These are phyloP conservation scores for Capsella bursapastoris DNA, from an alignment of 345 rosid genomes.

Conservation along the genomic window DNA sequence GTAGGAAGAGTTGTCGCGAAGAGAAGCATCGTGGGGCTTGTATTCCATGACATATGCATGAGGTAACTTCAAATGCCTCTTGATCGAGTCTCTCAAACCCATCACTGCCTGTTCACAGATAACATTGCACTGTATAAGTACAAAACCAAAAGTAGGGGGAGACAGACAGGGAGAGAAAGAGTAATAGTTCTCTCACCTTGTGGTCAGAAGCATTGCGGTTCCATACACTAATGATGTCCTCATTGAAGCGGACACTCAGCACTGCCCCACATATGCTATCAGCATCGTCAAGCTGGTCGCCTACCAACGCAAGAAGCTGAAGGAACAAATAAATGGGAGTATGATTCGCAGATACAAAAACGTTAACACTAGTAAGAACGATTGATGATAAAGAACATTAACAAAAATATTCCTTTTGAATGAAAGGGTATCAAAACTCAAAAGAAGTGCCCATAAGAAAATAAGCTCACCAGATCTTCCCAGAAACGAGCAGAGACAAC, in stretches of 20 bases:
- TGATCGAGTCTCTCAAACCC: conserved; percentile 83
- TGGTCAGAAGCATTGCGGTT: conserved; percentile 91
- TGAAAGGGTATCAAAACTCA: conserved; percentile 15
- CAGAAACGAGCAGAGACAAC: conserved; percentile 95
- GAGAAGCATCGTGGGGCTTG: conserved; percentile 94
- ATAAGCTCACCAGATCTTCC: conserved; percentile 90
- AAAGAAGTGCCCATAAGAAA: conserved; percentile 8
- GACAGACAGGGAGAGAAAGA: too few relatives aligned
- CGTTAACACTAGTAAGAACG: not conserved
- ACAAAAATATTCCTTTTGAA: conserved; percentile 22
- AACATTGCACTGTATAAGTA: conserved; percentile 8
- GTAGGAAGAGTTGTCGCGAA: conserved; percentile 90
- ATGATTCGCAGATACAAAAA: conserved; percentile 7
- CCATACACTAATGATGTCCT: conserved; percentile 93
- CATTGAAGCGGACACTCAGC: conserved; percentile 87
- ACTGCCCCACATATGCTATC: conserved; percentile 93
- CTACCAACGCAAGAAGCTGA: conserved; percentile 93
- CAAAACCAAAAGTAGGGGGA: conserved; percentile 3
- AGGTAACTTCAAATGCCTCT: conserved; percentile 89
- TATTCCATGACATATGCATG: conserved; percentile 93
- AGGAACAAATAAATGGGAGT: conserved; percentile 7
- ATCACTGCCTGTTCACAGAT: conserved; percentile 72
- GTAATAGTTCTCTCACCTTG: conserved; percentile 56
- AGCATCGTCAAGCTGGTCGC: conserved; percentile 86
- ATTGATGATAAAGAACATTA: not conserved